Evolutionary conservation across 495 filamentous ascomycete genomes (phyloP), one percentile per base, ranked within the genome.

Genomic region (Neurospora sp.): DNA sequence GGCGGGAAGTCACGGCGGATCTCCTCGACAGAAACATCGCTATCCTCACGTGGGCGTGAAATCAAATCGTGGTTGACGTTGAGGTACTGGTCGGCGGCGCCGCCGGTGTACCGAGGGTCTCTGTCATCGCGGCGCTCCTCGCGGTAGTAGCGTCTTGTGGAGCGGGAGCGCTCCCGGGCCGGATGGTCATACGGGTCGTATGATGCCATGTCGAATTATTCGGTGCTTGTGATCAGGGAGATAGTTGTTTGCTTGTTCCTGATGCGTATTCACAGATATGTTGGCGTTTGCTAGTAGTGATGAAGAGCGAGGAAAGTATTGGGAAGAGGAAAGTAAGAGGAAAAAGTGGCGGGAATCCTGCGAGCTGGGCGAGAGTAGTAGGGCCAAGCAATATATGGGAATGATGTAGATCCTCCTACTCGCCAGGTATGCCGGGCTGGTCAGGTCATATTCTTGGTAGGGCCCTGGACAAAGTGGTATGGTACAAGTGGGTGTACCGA

Each of bases 1-100:
- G 91, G 89, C 0, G 88, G 90, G 74, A 91, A 92, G 40, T 92
- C 89, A 69, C 90, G 87, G 73, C 84, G 86, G 65, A 92, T 84
- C 80, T 91, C 89, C 80, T 93, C 91, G 74, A 92, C 81, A 3
- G 88, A 86, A 73, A 45, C 3, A n/a, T 45, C 42, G 18, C 42
- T 45, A 10, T 90, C 87, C 72, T 85, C 83, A 69, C 87, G 85
- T 22, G 82, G 78, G 22, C 86, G 86, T 69, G 86, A 86, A 37
- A 92, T 83, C 48, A 90, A 76, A 68, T 88, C 88, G 73, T 78
- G 83, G 53, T 81, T 75, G 59, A 82, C 79, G 70, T 81, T 82
- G 40, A 85, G 79, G 71, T 86, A 86, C n/a, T 79, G 83, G 73
- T 87, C 85, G 76, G 84, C 81, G 59, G 84, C 79, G 40, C 86